Conservation (phyloP, 345 rosid genomes). For the Boechera stricta region DNA sequence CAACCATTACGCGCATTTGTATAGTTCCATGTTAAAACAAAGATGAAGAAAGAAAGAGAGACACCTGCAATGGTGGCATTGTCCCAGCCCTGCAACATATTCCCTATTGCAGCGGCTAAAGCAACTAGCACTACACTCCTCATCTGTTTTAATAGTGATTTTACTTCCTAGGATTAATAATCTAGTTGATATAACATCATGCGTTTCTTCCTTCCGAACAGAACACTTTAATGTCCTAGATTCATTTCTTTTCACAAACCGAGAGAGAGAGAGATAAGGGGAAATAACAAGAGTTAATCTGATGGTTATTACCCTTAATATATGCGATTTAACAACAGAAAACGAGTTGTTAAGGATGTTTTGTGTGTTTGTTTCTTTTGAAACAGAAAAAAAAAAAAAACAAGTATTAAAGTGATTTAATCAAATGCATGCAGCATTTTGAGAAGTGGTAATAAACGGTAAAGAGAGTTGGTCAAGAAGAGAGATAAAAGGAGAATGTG, state of each 20-base stretch:
- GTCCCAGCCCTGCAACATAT: constrained; percentile 93
- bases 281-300: neutral
- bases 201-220: constrained; percentile 1
- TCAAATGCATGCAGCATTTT: constrained; percentile 22
- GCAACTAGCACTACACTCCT: constrained; percentile 74
- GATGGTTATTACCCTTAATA: constrained; percentile 15
- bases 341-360: neutral
- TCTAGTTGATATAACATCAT: neutral
- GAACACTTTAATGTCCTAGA: neutral
- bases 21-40: neutral
- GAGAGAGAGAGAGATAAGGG: too few relatives aligned
- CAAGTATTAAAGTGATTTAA: constrained; percentile 13
- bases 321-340: neutral
- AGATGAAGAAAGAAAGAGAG: constrained; percentile 2
- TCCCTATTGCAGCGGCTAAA: constrained; percentile 76
- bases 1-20: neutral
- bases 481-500: constrained; percentile 38
- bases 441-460: constrained; percentile 36
- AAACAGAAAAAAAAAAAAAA: constrained; percentile 26
- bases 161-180: constrained; percentile 2
- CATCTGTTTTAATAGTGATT: constrained; percentile 46
- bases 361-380: constrained; percentile 15
- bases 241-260: constrained; percentile 5
- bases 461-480: constrained; percentile 39
- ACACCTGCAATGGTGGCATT: constrained; percentile 94